A percentile compares a stretch with the other conserved stretches of the same genome.
Evolutionary conservation across 768 basidiomycete species (phyloP).

Genomic region (Lactarius akahatsu): DNA sequence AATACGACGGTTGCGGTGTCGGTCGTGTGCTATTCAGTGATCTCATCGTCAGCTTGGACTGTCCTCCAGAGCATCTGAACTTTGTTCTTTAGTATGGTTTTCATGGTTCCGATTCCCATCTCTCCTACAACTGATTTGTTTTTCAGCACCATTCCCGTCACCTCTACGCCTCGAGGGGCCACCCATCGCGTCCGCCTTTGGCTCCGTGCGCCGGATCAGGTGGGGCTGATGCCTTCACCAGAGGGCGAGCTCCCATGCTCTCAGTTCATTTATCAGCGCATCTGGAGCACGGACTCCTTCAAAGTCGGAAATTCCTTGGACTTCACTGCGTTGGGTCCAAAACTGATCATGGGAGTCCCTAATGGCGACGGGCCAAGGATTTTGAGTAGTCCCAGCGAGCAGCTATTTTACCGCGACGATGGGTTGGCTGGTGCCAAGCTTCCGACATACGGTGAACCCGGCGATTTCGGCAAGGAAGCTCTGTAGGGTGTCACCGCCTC

Average conservation of each 20-base stretch:
- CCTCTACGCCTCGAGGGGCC: conserved; percentile 54
- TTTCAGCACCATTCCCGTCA: conserved; percentile 52
- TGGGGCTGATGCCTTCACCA: conserved; percentile 33
- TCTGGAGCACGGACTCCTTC: conserved; percentile 64
- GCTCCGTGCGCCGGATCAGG: conserved; percentile 48
- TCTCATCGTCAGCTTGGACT: conserved; percentile 51
- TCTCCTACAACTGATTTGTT: conserved; percentile 1
- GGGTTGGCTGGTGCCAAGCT: neutral
- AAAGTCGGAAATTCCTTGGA: conserved; percentile 58
- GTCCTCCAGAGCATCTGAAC: conserved; percentile 50
- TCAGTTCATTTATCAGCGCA: conserved; percentile 59
- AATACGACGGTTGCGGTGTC: conserved; percentile 64
- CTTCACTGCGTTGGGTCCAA: conserved; percentile 50
- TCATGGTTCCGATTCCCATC: neutral
- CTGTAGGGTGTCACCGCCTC: neutral
- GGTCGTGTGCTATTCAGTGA: conserved; percentile 56
- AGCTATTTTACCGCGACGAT: conserved; percentile 9
- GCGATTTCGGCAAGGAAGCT: conserved; percentile 9
- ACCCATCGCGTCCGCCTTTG: conserved; percentile 65
- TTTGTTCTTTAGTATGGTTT: conserved; percentile 61
- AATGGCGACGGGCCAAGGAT: conserved; percentile 9
- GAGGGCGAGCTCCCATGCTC: conserved; percentile 21
- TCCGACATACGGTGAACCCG: conserved; percentile 10
- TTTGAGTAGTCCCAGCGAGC: conserved; percentile 16
- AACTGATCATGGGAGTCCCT: conserved; percentile 51